phyloP scores from a whole-genome alignment of 2,329 filamentous ascomycete species.

The Corniculantispora saksenae region DNA sequence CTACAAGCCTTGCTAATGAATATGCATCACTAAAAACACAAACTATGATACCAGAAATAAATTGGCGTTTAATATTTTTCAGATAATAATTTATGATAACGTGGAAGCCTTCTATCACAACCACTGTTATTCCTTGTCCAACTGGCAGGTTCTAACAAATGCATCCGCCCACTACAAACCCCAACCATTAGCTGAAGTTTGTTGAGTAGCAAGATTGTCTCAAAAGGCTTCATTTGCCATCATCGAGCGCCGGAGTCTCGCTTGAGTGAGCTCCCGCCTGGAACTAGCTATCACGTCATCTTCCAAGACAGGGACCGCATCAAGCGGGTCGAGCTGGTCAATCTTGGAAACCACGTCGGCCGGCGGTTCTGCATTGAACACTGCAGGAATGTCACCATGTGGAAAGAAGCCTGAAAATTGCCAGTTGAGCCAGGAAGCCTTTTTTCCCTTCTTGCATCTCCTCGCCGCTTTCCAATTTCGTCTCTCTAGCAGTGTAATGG shows the following conservation, averaged over 20 bases:
- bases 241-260: slow-evolving; percentile 3
- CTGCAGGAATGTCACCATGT: slow-evolving; percentile 60
- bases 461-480: slow-evolving; percentile 39
- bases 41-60: neutral
- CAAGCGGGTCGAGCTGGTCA: slow-evolving; percentile 36
- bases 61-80: neutral
- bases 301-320: slow-evolving; percentile 36
- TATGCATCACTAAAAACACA: neutral
- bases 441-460: slow-evolving; percentile 25
- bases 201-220: too few species aligned
- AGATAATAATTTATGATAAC: neutral
- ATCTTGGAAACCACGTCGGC: slow-evolving; percentile 37
- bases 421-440: slow-evolving; percentile 32
- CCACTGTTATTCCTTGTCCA: too few species aligned
- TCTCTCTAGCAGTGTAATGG: slow-evolving; percentile 62
- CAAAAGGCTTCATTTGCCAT: neutral
- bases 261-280: slow-evolving; percentile 2
- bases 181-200: too few species aligned
- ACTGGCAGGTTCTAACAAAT: too few species aligned
- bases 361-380: slow-evolving; percentile 62
- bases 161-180: too few species aligned
- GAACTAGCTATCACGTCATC: slow-evolving; percentile 33
- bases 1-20: too few species aligned
- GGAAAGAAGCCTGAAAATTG: slow-evolving; percentile 54
- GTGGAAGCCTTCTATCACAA: too few species aligned